A percentile compares a stretch with the other conserved stretches of the same genome.
Evolutionary conservation across 768 basidiomycete genomes (phyloP).

Genomic region (Mycena albidolilacea): DNA sequence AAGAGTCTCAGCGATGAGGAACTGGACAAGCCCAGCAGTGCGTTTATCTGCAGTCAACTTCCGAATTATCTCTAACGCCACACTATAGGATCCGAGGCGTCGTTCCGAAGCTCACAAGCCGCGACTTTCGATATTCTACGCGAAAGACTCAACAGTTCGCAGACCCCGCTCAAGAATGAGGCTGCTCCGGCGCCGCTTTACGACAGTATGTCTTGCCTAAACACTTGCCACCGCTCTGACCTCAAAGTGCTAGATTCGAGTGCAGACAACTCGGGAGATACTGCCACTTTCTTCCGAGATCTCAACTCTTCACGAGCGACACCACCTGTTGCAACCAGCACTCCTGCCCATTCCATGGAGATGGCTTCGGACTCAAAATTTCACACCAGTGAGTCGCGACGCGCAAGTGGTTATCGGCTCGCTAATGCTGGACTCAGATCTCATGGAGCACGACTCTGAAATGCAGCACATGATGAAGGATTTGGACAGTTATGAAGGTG

Average conservation of each 20-base stretch:
- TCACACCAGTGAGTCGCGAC: conserved; percentile 67
- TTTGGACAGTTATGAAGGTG: conserved; percentile 67
- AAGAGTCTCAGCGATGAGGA: conserved; percentile 81
- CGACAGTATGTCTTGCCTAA: conserved; percentile 50
- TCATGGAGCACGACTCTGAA: conserved; percentile 79
- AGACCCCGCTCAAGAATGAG: conserved; percentile 55
- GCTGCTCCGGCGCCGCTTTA: conserved; percentile 48
- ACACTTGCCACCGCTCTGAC: background rate
- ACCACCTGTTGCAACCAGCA: conserved; percentile 68
- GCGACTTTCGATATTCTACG: conserved; percentile 63
- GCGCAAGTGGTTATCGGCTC: conserved; percentile 7
- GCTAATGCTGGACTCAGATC: conserved; percentile 59
- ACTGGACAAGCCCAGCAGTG: conserved; percentile 66
- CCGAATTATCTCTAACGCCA: conserved; percentile 30
- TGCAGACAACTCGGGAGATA: conserved; percentile 54
- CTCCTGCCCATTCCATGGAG: conserved; percentile 69
- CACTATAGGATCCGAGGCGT: conserved; percentile 48
- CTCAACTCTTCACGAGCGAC: conserved; percentile 56
- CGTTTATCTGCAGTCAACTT: conserved; percentile 42
- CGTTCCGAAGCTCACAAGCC: conserved; percentile 61
- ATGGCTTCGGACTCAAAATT: conserved; percentile 65
- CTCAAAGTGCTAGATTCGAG: conserved; percentile 35
- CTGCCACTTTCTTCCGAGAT: conserved; percentile 55
- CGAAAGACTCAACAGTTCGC: conserved; percentile 59
- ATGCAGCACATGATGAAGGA: conserved; percentile 77